A percentile compares a stretch with the other conserved stretches of the same genome.
Evolutionary conservation across 1,139 yeast genomes (phyloP).

Genomic region (Kluyveromyces marxianus): DNA sequence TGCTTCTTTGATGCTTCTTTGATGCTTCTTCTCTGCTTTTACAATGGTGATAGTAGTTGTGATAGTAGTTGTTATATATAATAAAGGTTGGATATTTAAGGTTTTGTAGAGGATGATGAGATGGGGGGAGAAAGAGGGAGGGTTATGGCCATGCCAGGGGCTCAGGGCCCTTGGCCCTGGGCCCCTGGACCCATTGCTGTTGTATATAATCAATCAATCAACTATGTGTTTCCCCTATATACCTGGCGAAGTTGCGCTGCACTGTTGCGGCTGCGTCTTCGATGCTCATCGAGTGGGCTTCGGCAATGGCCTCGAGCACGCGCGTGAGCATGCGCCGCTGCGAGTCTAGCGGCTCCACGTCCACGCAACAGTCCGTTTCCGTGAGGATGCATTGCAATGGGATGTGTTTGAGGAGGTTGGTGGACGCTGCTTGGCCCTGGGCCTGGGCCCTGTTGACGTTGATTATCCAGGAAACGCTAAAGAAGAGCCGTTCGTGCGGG

Average conservation of each 20-base stretch:
- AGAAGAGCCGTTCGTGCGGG: conserved; percentile 30
- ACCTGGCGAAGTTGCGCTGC: conserved; percentile 14
- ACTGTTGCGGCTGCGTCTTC: conserved; percentile 10
- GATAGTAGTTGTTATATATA: too few species aligned
- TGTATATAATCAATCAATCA: too few species aligned
- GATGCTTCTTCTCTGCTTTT: not conserved
- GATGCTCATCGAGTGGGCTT: conserved; percentile 3
- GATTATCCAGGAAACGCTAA: conserved; percentile 59
- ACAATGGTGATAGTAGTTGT: too few species aligned
- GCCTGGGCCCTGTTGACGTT: conserved; percentile 39
- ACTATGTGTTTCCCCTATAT: too few species aligned
- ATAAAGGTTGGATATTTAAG: too few species aligned
- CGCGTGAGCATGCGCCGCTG: conserved; percentile 2
- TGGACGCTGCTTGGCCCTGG: too few species aligned
- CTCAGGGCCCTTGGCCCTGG: too few species aligned
- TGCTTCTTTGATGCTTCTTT: too few species aligned
- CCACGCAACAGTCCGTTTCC: conserved; percentile 44
- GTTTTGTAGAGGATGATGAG: too few species aligned
- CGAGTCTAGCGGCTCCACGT: conserved; percentile 5
- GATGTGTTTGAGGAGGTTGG: conserved; percentile 26
- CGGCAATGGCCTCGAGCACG: conserved; percentile 6
- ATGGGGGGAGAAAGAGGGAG: too few species aligned
- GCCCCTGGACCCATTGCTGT: too few species aligned
- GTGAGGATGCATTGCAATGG: conserved; percentile 38
- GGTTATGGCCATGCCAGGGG: too few species aligned